Percentiles rank a stretch among this genome's conserved stretches.
These are phyloP conservation scores for Cicer cuneatum DNA, from an alignment of 306 rosid genomes.

Conservation along the genomic window DNA sequence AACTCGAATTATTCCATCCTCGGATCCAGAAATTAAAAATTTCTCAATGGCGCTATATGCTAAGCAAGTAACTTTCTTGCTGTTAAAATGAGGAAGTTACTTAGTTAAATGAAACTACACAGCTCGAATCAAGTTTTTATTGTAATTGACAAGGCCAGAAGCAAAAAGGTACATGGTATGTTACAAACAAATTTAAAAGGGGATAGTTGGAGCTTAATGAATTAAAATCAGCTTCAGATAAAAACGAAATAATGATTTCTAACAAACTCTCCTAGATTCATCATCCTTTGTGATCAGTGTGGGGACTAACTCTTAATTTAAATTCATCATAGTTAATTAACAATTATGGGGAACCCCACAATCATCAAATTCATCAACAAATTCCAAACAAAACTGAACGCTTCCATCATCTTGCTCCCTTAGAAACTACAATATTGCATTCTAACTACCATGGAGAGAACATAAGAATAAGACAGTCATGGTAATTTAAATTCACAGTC, in stretches of 20 bases:
- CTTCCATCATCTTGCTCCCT: conserved; percentile 11
- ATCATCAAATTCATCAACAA: neutral
- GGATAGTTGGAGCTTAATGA: neutral
- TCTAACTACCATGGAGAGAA: neutral
- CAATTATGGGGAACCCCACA: neutral
- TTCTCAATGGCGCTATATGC: conserved; percentile 52
- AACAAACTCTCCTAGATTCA: conserved; percentile 6
- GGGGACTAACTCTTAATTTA: neutral
- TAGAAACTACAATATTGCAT: neutral
- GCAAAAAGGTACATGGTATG: neutral
- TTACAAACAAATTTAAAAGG: neutral
- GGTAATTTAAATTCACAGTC: conserved; percentile 6
- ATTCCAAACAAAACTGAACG: conserved; percentile 29
- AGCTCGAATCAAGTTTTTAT: neutral
- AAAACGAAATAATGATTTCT: conserved; percentile 14
- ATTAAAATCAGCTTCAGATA: neutral
- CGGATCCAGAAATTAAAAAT: conserved; percentile 76
- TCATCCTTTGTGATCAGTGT: neutral
- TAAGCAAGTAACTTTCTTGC: conserved; percentile 76
- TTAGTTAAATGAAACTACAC: conserved; percentile 32
- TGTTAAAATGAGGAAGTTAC: conserved; percentile 45
- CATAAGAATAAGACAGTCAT: conserved; percentile 5
- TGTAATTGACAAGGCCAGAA: neutral
- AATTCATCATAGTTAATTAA: conserved; percentile 5
- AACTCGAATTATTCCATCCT: conserved; percentile 76